Evolutionary conservation across 1,284 basidiomycete genomes (phyloP).

Genomic region (Tilletiopsis washingtonensis): DNA sequence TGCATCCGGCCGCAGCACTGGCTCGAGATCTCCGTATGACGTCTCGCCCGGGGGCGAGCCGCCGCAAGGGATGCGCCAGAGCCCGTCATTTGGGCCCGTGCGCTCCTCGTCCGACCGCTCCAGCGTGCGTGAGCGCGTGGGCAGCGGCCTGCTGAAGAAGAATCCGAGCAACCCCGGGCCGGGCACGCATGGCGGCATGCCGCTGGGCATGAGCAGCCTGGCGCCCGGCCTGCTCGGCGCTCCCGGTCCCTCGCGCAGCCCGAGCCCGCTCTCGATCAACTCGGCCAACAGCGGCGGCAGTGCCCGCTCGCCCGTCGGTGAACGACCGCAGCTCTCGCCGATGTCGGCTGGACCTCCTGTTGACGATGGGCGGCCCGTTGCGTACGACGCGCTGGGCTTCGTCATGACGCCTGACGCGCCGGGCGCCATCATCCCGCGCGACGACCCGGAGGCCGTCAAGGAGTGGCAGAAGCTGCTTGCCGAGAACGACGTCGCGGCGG

Average conservation of each 20-base stretch:
- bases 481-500: slow-evolving; percentile 58
- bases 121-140: slow-evolving; percentile 24
- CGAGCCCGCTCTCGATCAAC: slow-evolving; percentile 7
- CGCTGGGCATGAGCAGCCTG: slow-evolving; percentile 3
- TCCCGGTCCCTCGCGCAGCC: slow-evolving; percentile 7
- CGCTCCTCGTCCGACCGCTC: slow-evolving; percentile 32
- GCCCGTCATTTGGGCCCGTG: slow-evolving; percentile 11
- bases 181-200: slow-evolving; percentile 12
- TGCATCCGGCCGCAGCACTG: too few species aligned
- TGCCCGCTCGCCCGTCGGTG: background rate
- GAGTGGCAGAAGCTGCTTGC: slow-evolving; percentile 67
- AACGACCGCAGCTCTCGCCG: background rate
- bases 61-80: background rate
- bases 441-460: slow-evolving; percentile 64
- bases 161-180: slow-evolving; percentile 40
- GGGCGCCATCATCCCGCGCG: slow-evolving; percentile 37
- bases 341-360: background rate
- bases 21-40: too few species aligned
- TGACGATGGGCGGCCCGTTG: background rate
- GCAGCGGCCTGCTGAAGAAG: slow-evolving; percentile 30
- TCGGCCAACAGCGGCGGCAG: background rate
- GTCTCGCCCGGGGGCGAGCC: too few species aligned
- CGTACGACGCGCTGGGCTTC: slow-evolving; percentile 26
- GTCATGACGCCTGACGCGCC: slow-evolving; percentile 15
- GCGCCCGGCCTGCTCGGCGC: slow-evolving; percentile 2